phyloP scores from a whole-genome alignment of 139 green algal genomes.

The Pycnococcus provasolii region DNA sequence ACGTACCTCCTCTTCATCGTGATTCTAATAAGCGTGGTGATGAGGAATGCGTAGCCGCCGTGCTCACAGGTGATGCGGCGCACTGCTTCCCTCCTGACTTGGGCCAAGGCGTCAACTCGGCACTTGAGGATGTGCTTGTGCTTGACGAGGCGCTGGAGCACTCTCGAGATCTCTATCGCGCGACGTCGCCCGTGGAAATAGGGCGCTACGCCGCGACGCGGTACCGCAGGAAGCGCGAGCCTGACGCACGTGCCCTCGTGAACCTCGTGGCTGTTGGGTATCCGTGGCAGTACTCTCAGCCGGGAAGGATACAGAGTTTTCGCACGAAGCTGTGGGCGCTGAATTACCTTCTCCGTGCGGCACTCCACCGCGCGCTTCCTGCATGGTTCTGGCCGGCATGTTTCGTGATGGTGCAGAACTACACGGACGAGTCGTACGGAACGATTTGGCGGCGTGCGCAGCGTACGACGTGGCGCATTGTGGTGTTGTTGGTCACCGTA shows the following conservation, averaged over 20 bases:
- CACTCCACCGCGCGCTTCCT: neutral
- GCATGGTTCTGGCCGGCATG: neutral
- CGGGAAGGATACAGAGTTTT: neutral
- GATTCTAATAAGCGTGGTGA: no score
- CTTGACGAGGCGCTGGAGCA: neutral
- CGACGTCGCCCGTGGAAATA: neutral
- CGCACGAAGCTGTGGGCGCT: neutral
- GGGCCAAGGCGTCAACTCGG: constrained; percentile 15
- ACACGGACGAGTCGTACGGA: neutral
- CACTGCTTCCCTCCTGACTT: constrained; percentile 19
- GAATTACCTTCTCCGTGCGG: neutral
- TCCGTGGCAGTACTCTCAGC: neutral
- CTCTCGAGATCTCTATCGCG: no score
- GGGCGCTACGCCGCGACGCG: neutral
- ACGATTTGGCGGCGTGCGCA: neutral
- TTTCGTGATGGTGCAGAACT: neutral
- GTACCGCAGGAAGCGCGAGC: neutral
- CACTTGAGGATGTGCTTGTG: constrained; percentile 11
- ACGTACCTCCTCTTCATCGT: no score
- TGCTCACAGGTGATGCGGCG: constrained; percentile 10
- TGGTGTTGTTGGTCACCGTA: neutral
- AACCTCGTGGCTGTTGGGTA: neutral
- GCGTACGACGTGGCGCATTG: neutral
- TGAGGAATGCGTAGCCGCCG: neutral
- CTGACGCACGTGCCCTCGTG: neutral